phyloP scores from a whole-genome alignment of 2,329 filamentous ascomycete genomes.

The Cordyceps javanica region DNA sequence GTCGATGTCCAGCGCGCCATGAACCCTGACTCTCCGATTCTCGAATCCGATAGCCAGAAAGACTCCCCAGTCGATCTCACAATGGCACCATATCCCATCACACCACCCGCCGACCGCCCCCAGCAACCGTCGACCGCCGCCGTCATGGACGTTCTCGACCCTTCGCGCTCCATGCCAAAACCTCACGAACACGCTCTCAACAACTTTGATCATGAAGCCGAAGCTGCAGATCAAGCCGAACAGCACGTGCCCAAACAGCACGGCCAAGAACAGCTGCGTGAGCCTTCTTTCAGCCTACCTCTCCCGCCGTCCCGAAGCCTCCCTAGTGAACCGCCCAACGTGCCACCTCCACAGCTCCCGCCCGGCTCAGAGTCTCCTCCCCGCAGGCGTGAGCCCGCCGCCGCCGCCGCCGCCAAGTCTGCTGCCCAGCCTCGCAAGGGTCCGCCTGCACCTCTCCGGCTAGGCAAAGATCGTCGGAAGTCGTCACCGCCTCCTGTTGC shows the following conservation, averaged over 20 bases:
- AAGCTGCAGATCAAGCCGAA: constrained; percentile 44
- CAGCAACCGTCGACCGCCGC: constrained; percentile 32
- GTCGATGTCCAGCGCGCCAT: constrained; percentile 15
- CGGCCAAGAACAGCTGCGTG: constrained; percentile 35
- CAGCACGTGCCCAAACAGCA: constrained; percentile 40
- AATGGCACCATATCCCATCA: constrained; percentile 59
- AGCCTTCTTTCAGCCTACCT: constrained; percentile 44
- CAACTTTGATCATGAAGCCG: constrained; percentile 50
- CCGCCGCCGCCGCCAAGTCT: constrained; percentile 32
- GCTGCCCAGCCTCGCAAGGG: constrained; percentile 62
- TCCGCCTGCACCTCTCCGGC: constrained; percentile 76
- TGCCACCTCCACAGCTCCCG: constrained; percentile 48
- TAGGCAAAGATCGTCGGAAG: constrained; percentile 34
- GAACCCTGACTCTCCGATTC: constrained; percentile 40
- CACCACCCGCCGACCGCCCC: constrained; percentile 50
- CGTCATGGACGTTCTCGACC: constrained; percentile 47
- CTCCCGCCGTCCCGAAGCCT: constrained; percentile 52
- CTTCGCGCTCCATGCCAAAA: constrained; percentile 54
- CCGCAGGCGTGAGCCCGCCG: constrained; percentile 33
- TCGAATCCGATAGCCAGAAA: constrained; percentile 45
- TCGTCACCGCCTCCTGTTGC: constrained; percentile 15
- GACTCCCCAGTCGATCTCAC: constrained; percentile 54
- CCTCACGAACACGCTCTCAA: constrained; percentile 53
- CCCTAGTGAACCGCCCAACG: constrained; percentile 45
- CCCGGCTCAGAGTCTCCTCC: constrained; percentile 36